Evolutionary conservation across 306 rosid genomes (phyloP).

Genomic region (Begonia masoniana): DNA sequence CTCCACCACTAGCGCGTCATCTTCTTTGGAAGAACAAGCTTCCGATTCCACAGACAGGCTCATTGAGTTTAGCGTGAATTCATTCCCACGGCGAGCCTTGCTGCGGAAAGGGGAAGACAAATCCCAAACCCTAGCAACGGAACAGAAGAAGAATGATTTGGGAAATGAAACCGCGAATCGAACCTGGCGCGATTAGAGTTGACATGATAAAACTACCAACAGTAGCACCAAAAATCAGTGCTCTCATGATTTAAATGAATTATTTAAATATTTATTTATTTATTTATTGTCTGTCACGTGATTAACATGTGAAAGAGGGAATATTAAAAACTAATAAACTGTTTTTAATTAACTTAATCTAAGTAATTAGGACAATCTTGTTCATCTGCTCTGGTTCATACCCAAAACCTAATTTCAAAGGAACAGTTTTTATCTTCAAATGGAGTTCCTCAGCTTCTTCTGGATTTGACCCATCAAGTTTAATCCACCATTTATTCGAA

Average conservation of each 20-base stretch:
- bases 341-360: no score
- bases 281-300: no score
- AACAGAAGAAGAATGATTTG: background rate
- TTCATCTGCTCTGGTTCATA: no score
- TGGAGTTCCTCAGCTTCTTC: no score
- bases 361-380: no score
- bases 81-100: slow-evolving; percentile 16
- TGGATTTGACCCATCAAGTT: no score
- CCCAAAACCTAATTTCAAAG: no score
- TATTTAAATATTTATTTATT: no score
- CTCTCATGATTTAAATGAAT: background rate
- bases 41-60: slow-evolving; percentile 30
- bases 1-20: slow-evolving; percentile 10
- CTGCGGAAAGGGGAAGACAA: slow-evolving; percentile 5
- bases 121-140: slow-evolving; percentile 6
- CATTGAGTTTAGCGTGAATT: slow-evolving; percentile 39
- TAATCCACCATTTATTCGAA: no score
- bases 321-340: no score
- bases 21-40: slow-evolving; percentile 8
- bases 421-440: no score
- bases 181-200: slow-evolving; percentile 14
- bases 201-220: slow-evolving; percentile 26
- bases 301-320: no score
- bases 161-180: slow-evolving; percentile 20
- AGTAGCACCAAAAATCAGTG: background rate